Evolutionary conservation across 208 protist genomes (phyloP).

Genomic region (Tritrichomonas foetus): DNA sequence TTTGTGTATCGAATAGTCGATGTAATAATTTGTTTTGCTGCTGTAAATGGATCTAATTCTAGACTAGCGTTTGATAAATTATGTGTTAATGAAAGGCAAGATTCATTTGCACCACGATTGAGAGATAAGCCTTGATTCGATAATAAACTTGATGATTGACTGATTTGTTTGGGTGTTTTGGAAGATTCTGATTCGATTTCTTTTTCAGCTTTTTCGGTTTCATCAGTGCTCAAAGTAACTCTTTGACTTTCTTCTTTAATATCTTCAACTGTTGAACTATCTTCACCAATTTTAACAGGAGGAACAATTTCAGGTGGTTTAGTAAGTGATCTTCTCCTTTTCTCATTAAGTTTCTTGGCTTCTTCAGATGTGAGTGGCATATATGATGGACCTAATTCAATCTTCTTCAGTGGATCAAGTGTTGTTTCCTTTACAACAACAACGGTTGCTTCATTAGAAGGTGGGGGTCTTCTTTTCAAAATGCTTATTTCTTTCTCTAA

Average conservation of each 20-base stretch:
- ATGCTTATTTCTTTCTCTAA: too few species aligned
- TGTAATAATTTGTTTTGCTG: not conserved
- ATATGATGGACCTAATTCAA: too few species aligned
- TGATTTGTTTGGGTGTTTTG: too few species aligned
- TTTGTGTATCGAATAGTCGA: not conserved
- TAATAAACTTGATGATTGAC: too few species aligned
- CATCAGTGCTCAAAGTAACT: not conserved
- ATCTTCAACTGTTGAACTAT: not conserved
- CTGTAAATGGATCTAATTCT: not conserved
- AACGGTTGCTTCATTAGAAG: too few species aligned
- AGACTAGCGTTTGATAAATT: not conserved
- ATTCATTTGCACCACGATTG: not conserved
- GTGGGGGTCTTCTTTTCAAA: too few species aligned
- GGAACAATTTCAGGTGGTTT: not conserved
- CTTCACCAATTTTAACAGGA: not conserved
- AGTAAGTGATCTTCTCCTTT: not conserved
- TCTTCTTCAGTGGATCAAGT: too few species aligned
- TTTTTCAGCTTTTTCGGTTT: not conserved
- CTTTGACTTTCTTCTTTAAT: not conserved
- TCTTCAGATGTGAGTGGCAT: too few species aligned
- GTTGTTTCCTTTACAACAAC: too few species aligned
- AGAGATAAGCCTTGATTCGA: not conserved
- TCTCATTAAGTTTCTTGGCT: too few species aligned
- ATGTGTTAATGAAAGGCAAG: not conserved
- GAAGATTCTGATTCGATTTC: too few species aligned